Conservation (phyloP, 495 filamentous ascomycete species). For the Hypoxylon trugodes region DNA sequence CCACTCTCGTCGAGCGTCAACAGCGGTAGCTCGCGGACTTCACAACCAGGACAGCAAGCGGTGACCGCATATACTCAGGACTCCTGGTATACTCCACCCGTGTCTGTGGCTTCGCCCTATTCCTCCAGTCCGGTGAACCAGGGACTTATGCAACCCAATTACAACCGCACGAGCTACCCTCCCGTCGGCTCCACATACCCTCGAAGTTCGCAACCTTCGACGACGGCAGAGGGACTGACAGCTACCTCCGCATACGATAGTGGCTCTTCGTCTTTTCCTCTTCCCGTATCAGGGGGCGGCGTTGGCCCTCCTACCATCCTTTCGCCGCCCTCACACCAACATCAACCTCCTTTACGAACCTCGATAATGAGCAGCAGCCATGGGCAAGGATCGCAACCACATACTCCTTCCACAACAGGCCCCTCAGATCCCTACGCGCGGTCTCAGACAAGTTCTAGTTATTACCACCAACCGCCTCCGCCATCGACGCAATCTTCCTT, state of each 20-base stretch:
- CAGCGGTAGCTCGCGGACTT: conserved; percentile 60
- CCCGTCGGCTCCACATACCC: conserved; percentile 53
- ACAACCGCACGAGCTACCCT: conserved; percentile 62
- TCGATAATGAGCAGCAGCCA: conserved; percentile 43
- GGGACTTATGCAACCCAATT: conserved; percentile 44
- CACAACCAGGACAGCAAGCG: conserved; percentile 58
- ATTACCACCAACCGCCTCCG: conserved; percentile 53
- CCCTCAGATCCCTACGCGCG: conserved; percentile 71
- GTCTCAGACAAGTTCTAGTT: conserved; percentile 65
- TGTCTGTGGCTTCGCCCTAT: conserved; percentile 62
- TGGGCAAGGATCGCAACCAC: conserved; percentile 57
- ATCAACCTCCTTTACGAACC: conserved; percentile 37
- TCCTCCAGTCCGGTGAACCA: conserved; percentile 58
- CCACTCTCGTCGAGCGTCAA: conserved; percentile 67
- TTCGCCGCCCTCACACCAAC: conserved; percentile 34
- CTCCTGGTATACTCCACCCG: too few relatives aligned
- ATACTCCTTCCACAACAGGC: conserved; percentile 68
- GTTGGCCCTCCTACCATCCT: conserved; percentile 40
- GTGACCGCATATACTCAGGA: too few relatives aligned
- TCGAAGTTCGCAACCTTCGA: conserved; percentile 47
- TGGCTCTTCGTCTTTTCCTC: conserved; percentile 43
- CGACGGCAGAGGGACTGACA: conserved; percentile 41
- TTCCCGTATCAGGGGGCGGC: conserved; percentile 44
- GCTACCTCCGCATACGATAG: conserved; percentile 44
- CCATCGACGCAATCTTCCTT: conserved; percentile 67